Evolutionary conservation across 805 yeast species (phyloP).

Genomic region (Nakazawaea ambrosiae): DNA sequence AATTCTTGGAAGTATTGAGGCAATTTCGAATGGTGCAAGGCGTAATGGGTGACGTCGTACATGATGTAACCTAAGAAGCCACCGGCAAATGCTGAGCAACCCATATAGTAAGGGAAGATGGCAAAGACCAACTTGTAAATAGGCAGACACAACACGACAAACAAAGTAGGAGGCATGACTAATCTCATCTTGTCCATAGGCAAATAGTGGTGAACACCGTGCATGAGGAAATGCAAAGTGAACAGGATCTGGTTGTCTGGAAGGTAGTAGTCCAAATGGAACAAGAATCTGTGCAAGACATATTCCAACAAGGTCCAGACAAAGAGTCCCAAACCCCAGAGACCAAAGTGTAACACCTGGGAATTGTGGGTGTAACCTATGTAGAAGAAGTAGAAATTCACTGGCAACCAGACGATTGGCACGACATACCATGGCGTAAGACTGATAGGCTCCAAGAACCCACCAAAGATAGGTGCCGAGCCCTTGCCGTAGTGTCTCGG

Average conservation of each 20-base stretch:
- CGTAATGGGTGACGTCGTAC: conserved; percentile 92
- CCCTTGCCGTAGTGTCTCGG: conserved; percentile 98
- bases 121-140: conserved; percentile 72
- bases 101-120: conserved; percentile 73
- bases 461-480: conserved; percentile 93
- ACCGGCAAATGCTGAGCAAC: conserved; percentile 92
- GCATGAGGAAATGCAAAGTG: conserved; percentile 82
- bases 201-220: conserved; percentile 94
- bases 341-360: conserved; percentile 36
- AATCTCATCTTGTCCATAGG: conserved; percentile 94
- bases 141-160: conserved; percentile 67
- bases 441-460: conserved; percentile 85
- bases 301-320: conserved; percentile 95
- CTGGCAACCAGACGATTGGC: conserved; percentile 84
- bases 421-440: conserved; percentile 94
- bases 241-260: conserved; percentile 75
- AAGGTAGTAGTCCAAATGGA: conserved; percentile 83
- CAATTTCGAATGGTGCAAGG: conserved; percentile 80
- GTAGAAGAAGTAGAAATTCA: conserved; percentile 55
- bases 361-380: conserved; percentile 49
- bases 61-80: conserved; percentile 89
- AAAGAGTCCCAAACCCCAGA: conserved; percentile 76
- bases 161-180: conserved; percentile 94
- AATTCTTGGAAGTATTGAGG: conserved; percentile 72
- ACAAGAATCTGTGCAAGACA: conserved; percentile 78